Conservation (phyloP, 1,284 basidiomycete species). For the Marasmius tenuissimus region DNA sequence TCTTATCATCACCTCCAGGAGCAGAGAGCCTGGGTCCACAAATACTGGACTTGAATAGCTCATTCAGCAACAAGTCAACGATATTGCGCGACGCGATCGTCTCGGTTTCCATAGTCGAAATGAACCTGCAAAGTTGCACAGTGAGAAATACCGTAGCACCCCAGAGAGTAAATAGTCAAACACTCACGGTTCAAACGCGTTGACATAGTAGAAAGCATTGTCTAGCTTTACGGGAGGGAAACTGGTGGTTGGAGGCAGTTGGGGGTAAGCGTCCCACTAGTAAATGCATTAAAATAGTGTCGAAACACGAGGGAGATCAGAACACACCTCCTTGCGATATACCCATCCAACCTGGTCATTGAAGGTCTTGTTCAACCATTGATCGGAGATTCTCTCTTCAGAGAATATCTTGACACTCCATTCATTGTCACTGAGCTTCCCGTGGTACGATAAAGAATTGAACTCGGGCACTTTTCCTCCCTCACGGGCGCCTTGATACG, state of each 20-base stretch:
- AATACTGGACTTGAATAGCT: slow-evolving; percentile 64
- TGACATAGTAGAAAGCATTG: slow-evolving; percentile 83
- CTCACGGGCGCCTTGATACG: slow-evolving; percentile 52
- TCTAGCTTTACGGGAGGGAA: slow-evolving; percentile 81
- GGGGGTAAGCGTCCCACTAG: slow-evolving; percentile 79
- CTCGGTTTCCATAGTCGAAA: slow-evolving; percentile 91
- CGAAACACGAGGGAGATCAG: slow-evolving; percentile 4
- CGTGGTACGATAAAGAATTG: slow-evolving; percentile 88
- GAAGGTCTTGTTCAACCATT: slow-evolving; percentile 70
- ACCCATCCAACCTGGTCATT: slow-evolving; percentile 78
- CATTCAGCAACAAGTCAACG: slow-evolving; percentile 73
- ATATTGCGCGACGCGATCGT: slow-evolving; percentile 83
- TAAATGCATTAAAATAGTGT: slow-evolving; percentile 5
- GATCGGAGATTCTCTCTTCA: slow-evolving; percentile 58
- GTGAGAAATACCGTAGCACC: background rate
- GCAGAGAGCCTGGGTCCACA: slow-evolving; percentile 43
- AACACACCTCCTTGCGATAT: slow-evolving; percentile 70
- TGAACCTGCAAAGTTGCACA: slow-evolving; percentile 46
- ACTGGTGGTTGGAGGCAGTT: slow-evolving; percentile 61
- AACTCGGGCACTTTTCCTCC: slow-evolving; percentile 72
- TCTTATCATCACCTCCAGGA: slow-evolving; percentile 18
- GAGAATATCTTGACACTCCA: slow-evolving; percentile 91
- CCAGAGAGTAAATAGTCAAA: slow-evolving; percentile 7
- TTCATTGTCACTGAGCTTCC: slow-evolving; percentile 54
- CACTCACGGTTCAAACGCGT: slow-evolving; percentile 82